These are phyloP conservation scores for Cytospora piceicola DNA, from an alignment of 2,329 filamentous ascomycete genomes.

Conservation along the genomic window DNA sequence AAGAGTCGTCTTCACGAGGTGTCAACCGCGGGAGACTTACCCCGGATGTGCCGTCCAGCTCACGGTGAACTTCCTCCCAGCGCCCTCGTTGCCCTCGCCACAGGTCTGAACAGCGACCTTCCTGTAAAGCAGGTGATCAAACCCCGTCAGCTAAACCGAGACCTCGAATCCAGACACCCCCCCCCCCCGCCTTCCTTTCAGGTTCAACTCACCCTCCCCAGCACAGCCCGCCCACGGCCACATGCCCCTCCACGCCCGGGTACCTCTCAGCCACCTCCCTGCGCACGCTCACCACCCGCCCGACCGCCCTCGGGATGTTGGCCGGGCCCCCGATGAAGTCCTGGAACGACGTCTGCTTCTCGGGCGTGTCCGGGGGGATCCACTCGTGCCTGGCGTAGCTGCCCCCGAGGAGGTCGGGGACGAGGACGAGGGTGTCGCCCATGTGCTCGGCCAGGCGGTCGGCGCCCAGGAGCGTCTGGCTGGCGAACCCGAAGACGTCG, in stretches of 20 bases:
- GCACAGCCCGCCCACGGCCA: slow-evolving; percentile 52
- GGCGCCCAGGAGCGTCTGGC: slow-evolving; percentile 53
- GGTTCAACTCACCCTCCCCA: slow-evolving; percentile 49
- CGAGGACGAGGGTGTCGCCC: slow-evolving; percentile 44
- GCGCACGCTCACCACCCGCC: slow-evolving; percentile 40
- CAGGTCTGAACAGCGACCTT: slow-evolving; percentile 45
- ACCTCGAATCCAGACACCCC: background rate
- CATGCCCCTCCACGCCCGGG: slow-evolving; percentile 44
- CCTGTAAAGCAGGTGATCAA: slow-evolving; percentile 6
- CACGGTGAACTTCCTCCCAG: slow-evolving; percentile 42
- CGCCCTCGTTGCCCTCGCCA: slow-evolving; percentile 42
- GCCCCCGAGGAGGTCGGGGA: slow-evolving; percentile 48
- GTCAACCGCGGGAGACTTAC: slow-evolving; percentile 30
- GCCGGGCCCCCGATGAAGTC: slow-evolving; percentile 42
- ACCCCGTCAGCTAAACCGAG: background rate
- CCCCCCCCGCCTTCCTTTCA: no score
- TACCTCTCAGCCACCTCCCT: slow-evolving; percentile 40
- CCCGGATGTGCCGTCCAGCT: slow-evolving; percentile 41
- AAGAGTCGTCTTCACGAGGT: background rate
- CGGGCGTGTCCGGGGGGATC: slow-evolving; percentile 48
- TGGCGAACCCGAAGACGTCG: slow-evolving; percentile 51
- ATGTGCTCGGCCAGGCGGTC: slow-evolving; percentile 47
- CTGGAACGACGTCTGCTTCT: slow-evolving; percentile 44
- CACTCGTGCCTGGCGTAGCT: slow-evolving; percentile 38
- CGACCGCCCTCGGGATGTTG: slow-evolving; percentile 36